These are phyloP conservation scores for Fusarium mexicanum DNA, from an alignment of 2,329 filamentous ascomycete genomes.

Conservation along the genomic window DNA sequence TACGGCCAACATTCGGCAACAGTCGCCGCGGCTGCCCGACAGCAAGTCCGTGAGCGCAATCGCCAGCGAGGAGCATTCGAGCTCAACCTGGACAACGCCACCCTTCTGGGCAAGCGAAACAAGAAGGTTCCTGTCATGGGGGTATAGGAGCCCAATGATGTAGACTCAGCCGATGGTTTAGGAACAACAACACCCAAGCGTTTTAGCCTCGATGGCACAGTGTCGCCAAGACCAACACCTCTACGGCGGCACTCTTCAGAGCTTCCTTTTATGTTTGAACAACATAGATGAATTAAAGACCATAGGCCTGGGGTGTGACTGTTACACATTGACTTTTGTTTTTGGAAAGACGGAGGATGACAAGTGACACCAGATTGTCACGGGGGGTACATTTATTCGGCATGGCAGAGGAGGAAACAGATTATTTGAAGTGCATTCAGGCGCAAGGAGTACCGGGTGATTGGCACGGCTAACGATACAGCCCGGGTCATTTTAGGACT, in stretches of 20 bases:
- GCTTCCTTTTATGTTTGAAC: slow-evolving; percentile 27
- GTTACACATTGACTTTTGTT: slow-evolving; percentile 11
- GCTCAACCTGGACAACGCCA: slow-evolving; percentile 89
- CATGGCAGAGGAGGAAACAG: slow-evolving; percentile 6
- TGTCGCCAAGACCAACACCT: slow-evolving; percentile 12
- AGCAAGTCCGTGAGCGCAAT: slow-evolving; percentile 75
- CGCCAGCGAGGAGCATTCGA: slow-evolving; percentile 87
- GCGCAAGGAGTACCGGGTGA: slow-evolving; percentile 43
- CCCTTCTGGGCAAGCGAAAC: slow-evolving; percentile 78
- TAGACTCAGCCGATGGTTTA: neutral
- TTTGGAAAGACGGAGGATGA: slow-evolving; percentile 18
- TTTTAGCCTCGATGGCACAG: slow-evolving; percentile 25
- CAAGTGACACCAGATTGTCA: neutral
- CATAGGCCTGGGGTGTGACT: neutral
- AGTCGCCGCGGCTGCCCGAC: slow-evolving; percentile 83
- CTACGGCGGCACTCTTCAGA: slow-evolving; percentile 26
- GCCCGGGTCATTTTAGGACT: slow-evolving; percentile 20
- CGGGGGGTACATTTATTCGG: neutral
- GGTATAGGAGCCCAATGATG: slow-evolving; percentile 44
- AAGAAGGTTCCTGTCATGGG: slow-evolving; percentile 62
- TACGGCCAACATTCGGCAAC: slow-evolving; percentile 90
- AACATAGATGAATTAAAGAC: slow-evolving; percentile 13
- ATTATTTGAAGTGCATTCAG: slow-evolving; percentile 33
- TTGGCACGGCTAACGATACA: slow-evolving; percentile 13
- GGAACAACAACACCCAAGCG: slow-evolving; percentile 3